Percentiles rank a stretch among this genome's conserved stretches.
phyloP scores from a whole-genome alignment of 441 rosid genomes.

The Adansonia gregorii region DNA sequence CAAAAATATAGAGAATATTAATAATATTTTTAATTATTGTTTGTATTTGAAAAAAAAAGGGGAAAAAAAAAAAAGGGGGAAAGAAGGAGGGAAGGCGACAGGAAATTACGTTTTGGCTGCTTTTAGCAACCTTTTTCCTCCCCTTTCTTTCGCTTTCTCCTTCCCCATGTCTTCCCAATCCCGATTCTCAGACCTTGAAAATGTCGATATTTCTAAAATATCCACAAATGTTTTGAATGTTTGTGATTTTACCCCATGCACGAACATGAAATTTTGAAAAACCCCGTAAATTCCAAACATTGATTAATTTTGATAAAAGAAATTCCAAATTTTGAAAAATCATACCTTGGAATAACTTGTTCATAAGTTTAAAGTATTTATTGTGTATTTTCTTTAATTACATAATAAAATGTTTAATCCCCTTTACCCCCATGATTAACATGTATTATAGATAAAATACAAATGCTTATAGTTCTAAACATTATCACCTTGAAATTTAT shows the following conservation, averaged over 20 bases:
- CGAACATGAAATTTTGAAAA: too few relatives aligned
- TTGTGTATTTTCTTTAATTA: too few relatives aligned
- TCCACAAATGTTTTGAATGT: too few relatives aligned
- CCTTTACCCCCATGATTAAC: too few relatives aligned
- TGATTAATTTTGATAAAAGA: too few relatives aligned
- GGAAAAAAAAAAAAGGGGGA: not conserved
- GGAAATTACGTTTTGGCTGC: not conserved
- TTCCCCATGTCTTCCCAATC: not conserved
- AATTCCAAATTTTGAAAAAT: too few relatives aligned
- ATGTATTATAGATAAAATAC: too few relatives aligned
- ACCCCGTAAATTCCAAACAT: too few relatives aligned
- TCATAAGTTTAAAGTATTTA: too few relatives aligned
- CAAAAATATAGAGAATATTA: not conserved
- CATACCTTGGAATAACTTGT: too few relatives aligned
- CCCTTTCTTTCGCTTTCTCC: not conserved
- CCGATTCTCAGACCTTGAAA: not conserved
- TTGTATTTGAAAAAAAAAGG: not conserved
- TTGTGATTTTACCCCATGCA: too few relatives aligned
- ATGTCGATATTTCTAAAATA: not conserved
- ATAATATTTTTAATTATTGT: not conserved
- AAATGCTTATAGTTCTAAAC: not conserved
- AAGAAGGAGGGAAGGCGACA: not conserved
- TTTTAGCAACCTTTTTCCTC: not conserved
- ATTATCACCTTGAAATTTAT: not conserved
- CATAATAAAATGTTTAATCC: too few relatives aligned